Base-by-base conservation (phyloP, 2,329 filamentous ascomycete species). In the Colletotrichum sp. region DNA sequence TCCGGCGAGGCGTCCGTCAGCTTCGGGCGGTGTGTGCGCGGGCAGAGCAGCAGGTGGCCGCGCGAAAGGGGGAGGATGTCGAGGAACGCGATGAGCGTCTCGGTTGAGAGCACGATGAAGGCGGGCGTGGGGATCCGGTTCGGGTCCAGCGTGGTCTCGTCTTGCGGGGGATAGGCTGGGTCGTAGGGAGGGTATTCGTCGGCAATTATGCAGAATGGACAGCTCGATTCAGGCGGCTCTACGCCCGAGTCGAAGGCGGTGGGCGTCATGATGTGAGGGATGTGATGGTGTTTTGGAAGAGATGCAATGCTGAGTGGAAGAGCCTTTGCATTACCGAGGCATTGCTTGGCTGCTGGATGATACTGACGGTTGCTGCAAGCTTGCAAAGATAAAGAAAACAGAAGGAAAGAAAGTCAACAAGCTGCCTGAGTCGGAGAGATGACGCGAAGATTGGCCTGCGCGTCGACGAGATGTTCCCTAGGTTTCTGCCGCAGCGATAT, bases 41-140 rank as follows among this genome's bases (percentile, higher is more conserved):
- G 94, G 70, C 94, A 95, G 39, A 98, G 89, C 0, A 98, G 90
- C 8, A 98, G 85, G 87, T 98, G 96, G 2, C 96, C 96, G 1
- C 88, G 88, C 0, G 94, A 94, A 67, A 98, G 91, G 1, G 97
- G 97, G 87, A 97, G 91, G 81, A 98, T 98, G 86, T 98, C 96
- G 79, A 98, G 90, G 85, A 98, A 98, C 56, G 96, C 96, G 77
- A 98, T 86, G 32, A 97, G 91, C 76, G 92, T 84, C 2, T 92
- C 92, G 1, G 95, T 97, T 4, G 94, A 95, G 74, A 98, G 90
- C 36, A 98, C 90, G 34, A 98, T 81, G 80, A 91, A 93, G 22
- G 91, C 86, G 13, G 88, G 78, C 2, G 89, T 88, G 2, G 82
- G 79, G 10, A 86, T 85, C 10, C 78, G 77, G 18, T 78, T 80